Base-by-base conservation (phyloP, 305 asterid genomes). In the Fraxinus ornus region DNA sequence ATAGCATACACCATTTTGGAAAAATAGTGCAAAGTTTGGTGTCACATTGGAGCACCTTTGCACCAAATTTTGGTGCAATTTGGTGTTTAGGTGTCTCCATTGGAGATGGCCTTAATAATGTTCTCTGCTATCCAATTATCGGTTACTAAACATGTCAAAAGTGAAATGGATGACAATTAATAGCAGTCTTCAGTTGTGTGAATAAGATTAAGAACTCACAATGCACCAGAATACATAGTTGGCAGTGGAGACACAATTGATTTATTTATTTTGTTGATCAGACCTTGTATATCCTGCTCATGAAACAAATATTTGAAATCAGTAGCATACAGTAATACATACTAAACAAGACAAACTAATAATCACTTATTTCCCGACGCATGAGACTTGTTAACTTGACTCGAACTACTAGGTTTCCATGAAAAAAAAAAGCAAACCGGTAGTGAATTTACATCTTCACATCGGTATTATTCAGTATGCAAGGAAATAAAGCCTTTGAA, bases 261-360 rank as follows among this genome's bases (percentile, higher is more conserved):
- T 87, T 91, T 96, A 81, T 96, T 96, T 81, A 96, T 96, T 88
- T 96, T 96, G 92, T 93, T 90, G 86, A 96, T 96, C 82, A 96
- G 88, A 86, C 97, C 98, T 88, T 96, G 99, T 90, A 96, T 93
- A 85, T 96, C 99, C 99, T 96, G 95, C 84, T 84, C 79, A 78
- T 22, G 75, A 80, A 79, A 77, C 74, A 78, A 76, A 55, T 19
- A 71, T 44, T 78, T 55, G 35, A 79, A 37, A 71, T 72, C 74
- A 81, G 78, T 12, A 36, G 62, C 52, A 78, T 15, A 28, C 19
- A 52, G 62, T 30, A 44, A n/a, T 68, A 66, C 73, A 32, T 1
- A 15, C 64, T 55, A 55, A 55, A 17, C 24, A 55, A 55, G 64
- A n/a, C 64, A 55, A 52, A n/a, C 24, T n/a, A 55, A 55, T 55